These are phyloP conservation scores for Candida stauntonica DNA, from an alignment of 805 yeast genomes.

Conservation along the genomic window DNA sequence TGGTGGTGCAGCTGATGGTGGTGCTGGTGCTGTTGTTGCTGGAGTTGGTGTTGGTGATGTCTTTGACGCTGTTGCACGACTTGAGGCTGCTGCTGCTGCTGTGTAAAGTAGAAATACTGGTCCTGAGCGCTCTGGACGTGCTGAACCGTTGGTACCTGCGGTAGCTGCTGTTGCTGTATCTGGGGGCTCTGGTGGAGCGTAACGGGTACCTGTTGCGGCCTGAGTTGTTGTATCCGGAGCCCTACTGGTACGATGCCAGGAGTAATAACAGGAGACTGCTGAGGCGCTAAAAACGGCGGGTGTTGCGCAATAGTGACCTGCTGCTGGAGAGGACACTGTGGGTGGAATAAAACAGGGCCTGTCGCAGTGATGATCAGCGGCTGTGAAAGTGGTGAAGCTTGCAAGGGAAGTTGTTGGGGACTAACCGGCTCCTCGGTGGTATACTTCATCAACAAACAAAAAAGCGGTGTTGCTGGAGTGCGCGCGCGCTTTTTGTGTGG, in stretches of 20 bases:
- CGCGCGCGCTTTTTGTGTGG: too few relatives aligned
- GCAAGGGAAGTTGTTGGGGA: too few relatives aligned
- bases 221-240: too few relatives aligned
- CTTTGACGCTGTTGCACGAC: neutral
- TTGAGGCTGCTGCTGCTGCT: neutral
- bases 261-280: too few relatives aligned
- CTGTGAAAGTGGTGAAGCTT: too few relatives aligned
- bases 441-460: too few relatives aligned
- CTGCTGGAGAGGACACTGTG: neutral
- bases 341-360: neutral
- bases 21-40: neutral
- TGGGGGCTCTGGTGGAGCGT: too few relatives aligned
- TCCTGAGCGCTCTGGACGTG: slow-evolving; percentile 3
- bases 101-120: neutral
- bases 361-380: neutral
- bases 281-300: neutral
- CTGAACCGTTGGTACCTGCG: neutral
- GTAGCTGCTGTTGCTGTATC: neutral
- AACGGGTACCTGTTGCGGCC: too few relatives aligned
- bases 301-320: too few relatives aligned
- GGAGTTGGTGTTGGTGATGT: neutral
- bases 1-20: neutral
- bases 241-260: too few relatives aligned
- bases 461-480: too few relatives aligned
- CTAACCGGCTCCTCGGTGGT: neutral